Percentiles rank a stretch among this genome's conserved stretches.
These are phyloP conservation scores for Dothiorella sarmentorum DNA, from an alignment of 2,329 filamentous ascomycete species.

Conservation along the genomic window DNA sequence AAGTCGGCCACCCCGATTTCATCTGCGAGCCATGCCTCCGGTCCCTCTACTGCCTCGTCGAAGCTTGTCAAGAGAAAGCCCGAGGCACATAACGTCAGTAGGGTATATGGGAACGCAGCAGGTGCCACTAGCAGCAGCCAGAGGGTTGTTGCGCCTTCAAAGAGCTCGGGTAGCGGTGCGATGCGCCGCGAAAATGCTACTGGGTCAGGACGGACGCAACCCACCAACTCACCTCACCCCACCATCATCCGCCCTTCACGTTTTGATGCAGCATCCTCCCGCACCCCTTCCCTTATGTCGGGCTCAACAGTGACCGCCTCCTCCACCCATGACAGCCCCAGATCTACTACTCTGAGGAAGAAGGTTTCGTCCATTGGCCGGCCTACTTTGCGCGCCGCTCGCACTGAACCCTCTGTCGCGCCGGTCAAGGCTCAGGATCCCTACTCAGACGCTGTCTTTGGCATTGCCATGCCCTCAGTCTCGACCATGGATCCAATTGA, in stretches of 20 bases:
- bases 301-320: conserved; percentile 43
- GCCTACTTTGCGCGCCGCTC: conserved; percentile 31
- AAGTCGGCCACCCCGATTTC: conserved; percentile 34
- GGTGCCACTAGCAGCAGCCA: conserved; percentile 16
- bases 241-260: conserved; percentile 29
- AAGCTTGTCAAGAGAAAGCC: conserved; percentile 27
- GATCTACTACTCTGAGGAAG: conserved; percentile 42
- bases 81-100: conserved; percentile 23
- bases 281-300: conserved; percentile 48
- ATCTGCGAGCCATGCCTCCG: conserved; percentile 6
- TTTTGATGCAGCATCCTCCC: conserved; percentile 35
- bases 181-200: conserved; percentile 16
- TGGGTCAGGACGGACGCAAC: conserved; percentile 18
- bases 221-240: conserved; percentile 10
- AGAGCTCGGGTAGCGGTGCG: conserved; percentile 14
- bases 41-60: conserved; percentile 12
- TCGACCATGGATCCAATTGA: conserved; percentile 20
- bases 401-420: conserved; percentile 22
- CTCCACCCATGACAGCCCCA: conserved; percentile 46
- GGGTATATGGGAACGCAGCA: conserved; percentile 14
- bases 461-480: conserved; percentile 37
- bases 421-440: conserved; percentile 36
- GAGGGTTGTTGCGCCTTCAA: conserved; percentile 8
- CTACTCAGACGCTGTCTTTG: conserved; percentile 43
- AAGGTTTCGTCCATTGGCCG: conserved; percentile 45